Percentiles rank a stretch among this genome's conserved stretches.
phyloP scores from a whole-genome alignment of 179 eudicot species.

The Monotropa hypopitys region DNA sequence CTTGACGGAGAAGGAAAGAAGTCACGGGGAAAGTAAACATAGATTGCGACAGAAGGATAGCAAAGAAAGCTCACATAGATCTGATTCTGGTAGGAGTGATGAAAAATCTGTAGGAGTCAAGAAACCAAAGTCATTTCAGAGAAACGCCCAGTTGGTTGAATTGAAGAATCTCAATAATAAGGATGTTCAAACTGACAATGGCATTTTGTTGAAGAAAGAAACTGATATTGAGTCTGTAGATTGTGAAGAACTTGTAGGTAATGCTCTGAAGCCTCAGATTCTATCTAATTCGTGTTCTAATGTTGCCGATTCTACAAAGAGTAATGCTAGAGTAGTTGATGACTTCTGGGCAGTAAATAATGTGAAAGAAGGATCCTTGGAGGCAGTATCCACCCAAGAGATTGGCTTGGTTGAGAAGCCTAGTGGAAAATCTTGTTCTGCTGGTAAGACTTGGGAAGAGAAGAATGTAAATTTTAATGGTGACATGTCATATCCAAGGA shows the following conservation, averaged over 20 bases:
- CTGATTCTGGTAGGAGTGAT: conserved; percentile 21
- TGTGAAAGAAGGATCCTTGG: conserved; percentile 22
- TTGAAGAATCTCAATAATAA: conserved; percentile 17
- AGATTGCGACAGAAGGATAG: conserved; percentile 22
- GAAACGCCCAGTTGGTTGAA: conserved; percentile 19
- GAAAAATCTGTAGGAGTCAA: conserved; percentile 22
- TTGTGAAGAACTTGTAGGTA: conserved; percentile 56
- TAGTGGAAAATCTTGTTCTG: conserved; percentile 25
- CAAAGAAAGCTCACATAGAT: conserved; percentile 21
- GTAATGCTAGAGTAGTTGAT: conserved; percentile 6
- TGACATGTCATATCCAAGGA: conserved; percentile 15
- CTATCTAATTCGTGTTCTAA: conserved; percentile 31
- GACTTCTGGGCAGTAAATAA: conserved; percentile 5
- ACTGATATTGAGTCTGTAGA: conserved; percentile 29
- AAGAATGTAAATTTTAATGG: conserved; percentile 15
- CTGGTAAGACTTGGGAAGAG: conserved; percentile 17
- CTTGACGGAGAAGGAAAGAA: conserved; percentile 38
- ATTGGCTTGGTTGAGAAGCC: conserved; percentile 27
- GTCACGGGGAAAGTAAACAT: conserved; percentile 18
- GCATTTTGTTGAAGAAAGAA: conserved; percentile 27
- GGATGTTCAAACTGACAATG: conserved; percentile 8
- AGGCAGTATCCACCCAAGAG: conserved; percentile 17
- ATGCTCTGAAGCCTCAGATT: conserved; percentile 73
- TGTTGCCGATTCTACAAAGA: conserved; percentile 16
- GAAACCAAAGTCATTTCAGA: conserved; percentile 25